Conservation (phyloP, 192 early-diverging fungal species). For the Backusella psychrophila region DNA sequence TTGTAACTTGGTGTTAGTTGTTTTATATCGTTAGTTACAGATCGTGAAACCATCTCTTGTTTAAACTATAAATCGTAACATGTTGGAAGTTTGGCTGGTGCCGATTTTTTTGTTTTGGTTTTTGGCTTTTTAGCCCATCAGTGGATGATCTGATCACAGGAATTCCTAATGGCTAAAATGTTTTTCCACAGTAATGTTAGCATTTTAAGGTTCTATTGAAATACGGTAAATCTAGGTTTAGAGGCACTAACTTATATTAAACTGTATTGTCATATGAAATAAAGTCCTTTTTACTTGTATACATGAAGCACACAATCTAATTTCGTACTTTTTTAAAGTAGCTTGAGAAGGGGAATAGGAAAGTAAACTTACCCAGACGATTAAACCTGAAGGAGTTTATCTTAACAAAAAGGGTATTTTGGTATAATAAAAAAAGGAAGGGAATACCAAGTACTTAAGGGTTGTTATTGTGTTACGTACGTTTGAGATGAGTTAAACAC, state of each 20-base stretch:
- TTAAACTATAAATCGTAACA: not conserved
- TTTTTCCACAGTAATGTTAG: not conserved
- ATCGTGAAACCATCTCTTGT: not conserved
- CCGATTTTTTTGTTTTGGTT: not conserved
- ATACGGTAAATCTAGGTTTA: not conserved
- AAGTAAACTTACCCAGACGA: too few relatives aligned
- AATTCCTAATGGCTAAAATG: not conserved
- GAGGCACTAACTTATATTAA: too few relatives aligned
- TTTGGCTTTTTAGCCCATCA: not conserved
- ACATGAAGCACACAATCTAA: too few relatives aligned
- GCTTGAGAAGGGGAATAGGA: too few relatives aligned
- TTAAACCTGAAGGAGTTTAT: too few relatives aligned
- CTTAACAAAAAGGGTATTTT: too few relatives aligned
- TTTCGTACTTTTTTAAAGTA: too few relatives aligned
- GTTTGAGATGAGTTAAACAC: not conserved
- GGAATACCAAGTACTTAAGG: too few relatives aligned
- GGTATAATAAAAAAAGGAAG: too few relatives aligned
- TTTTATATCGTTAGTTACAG: not conserved
- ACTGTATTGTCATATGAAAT: too few relatives aligned
- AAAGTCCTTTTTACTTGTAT: too few relatives aligned
- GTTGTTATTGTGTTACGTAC: too few relatives aligned
- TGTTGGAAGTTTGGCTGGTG: not conserved
- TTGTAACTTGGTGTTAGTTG: not conserved
- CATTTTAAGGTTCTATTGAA: not conserved
- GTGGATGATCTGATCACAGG: not conserved